These are phyloP conservation scores for Epichloe sp. DNA, from an alignment of 2,329 filamentous ascomycete genomes.

Conservation along the genomic window DNA sequence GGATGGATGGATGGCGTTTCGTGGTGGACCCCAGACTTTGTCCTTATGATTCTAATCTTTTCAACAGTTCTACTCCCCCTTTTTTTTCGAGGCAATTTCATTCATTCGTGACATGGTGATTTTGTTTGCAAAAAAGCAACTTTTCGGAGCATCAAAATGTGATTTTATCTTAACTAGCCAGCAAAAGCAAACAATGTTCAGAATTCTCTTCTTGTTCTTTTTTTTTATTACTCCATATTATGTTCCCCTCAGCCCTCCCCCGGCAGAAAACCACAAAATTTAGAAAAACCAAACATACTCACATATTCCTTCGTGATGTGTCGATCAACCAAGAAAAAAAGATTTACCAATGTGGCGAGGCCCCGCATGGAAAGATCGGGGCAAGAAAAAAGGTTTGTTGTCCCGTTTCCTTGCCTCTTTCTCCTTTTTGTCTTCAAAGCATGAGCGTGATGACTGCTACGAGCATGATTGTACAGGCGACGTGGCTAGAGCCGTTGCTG, in stretches of 20 bases:
- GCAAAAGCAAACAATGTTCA: background rate
- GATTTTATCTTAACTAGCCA: constrained; percentile 1
- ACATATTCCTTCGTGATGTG: background rate
- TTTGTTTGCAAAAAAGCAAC: too few relatives aligned
- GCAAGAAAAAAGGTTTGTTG: too few relatives aligned
- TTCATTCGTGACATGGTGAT: too few relatives aligned
- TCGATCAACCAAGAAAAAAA: background rate
- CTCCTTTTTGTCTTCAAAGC: constrained; percentile 13
- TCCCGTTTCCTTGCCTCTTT: background rate
- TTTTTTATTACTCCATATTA: background rate
- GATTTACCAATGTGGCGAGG: background rate
- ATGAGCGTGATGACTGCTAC: constrained; percentile 20
- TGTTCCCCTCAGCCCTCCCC: background rate
- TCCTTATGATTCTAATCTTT: too few relatives aligned
- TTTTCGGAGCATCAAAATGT: too few relatives aligned
- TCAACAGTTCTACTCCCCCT: background rate
- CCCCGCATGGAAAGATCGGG: too few relatives aligned
- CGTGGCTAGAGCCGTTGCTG: constrained; percentile 18
- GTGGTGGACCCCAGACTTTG: background rate
- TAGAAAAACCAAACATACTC: background rate
- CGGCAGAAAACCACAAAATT: background rate
- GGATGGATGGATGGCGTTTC: background rate
- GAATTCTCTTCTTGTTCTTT: background rate
- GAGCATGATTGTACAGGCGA: constrained; percentile 24
- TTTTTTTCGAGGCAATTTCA: too few relatives aligned